Base-by-base conservation (phyloP, 805 yeast species). In the Candida tibetensis region DNA sequence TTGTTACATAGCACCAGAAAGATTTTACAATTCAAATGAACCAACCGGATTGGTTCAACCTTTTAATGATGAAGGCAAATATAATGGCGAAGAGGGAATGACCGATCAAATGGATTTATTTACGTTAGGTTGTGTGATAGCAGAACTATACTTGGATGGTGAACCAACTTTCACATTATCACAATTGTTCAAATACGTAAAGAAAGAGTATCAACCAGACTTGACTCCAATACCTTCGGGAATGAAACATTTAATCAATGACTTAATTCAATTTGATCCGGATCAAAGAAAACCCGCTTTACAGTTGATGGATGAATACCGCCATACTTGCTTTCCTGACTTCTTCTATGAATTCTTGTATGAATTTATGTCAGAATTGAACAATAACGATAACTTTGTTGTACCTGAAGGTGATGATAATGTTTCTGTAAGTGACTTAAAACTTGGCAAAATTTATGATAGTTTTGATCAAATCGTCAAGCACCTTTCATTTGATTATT, bases 1-100 rank as follows among this genome's bases (percentile, higher is more conserved):
- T 2, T 93, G 99, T 60, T 91, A 91, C 58, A 60, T 93, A 30
- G 98, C 99, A 0, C 99, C 99, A 0, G 99, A 93, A 57, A 67
- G 99, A 47, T 91, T 93, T 52, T 69, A 51, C 49, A 63, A 44
- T 28, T 56, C 65, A 32, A 44, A 59, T 52, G 44, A 49, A 52
- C 49, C 53, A 21, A 40, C 56, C 6, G 37, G 21, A 26, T 41
- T 36, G 39, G 39, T 17, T 16, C 57, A 45, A 32, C 52, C 45
- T 36, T 44, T 51, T 16, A 51, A 51, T 32, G 62, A 60, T 30
- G 52, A 52, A 38, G 60, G 43, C 28, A 46, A 27, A 39, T 51
- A 37, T 16, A 69, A 39, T 14, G 45, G 58, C 2, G 42, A 40
- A 17, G 57, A 50, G 25, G 41, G 47, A 10, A 55, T 85, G 19